Base-by-base conservation (phyloP, 1,284 basidiomycete genomes). In the Ganoderma meredithae region DNA sequence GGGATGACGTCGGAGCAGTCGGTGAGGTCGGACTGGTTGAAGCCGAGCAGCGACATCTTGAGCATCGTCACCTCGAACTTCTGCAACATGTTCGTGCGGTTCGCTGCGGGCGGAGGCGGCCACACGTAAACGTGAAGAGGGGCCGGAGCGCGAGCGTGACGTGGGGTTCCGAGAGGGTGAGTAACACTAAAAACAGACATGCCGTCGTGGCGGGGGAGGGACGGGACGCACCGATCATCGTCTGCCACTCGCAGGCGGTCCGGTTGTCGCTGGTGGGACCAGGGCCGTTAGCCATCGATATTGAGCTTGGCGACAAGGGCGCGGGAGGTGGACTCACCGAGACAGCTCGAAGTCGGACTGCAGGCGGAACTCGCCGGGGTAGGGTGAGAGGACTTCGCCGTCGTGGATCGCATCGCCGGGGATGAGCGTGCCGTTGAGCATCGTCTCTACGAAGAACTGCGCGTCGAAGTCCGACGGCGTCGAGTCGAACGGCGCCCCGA, bases 401-500 rank as follows among this genome's bases (percentile, higher is more conserved):
- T 65, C 61, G 60, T 77, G 71, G 19, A 70, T 65, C 22, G 69
- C 75, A 36, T 70, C 75, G 7, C 75, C 79, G 22, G 81, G 80
- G 72, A 78, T 79, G 5, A 67, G 55, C 0, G 74, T 77, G 36
- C 81, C 81, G 49, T 75, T 71, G 40, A 83, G 77, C 66, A 79
- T 76, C 36, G 79, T 78, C 72, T 83, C 81, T 59, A 82, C 72
- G 73, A 81, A 83, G 75, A 83, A 79, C 71, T 84, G 82, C 13
- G 80, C 75, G 70, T 83, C 82, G 68, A 83, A 82, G 40, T 75
- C 67, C 22, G 58, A 65, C 10, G 79, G 77, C 13, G 79, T 80
- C 36, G 77, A 78, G 69, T 79, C 77, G 72, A 79, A 78, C 12
- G 79, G 78, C 15, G 73, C 68, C 36, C 76, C 70, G 17, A 65